Evolutionary conservation across 2,329 filamentous ascomycete genomes (phyloP), one percentile per base, ranked within the genome.

Genomic region (Blastomyces gilchristii): DNA sequence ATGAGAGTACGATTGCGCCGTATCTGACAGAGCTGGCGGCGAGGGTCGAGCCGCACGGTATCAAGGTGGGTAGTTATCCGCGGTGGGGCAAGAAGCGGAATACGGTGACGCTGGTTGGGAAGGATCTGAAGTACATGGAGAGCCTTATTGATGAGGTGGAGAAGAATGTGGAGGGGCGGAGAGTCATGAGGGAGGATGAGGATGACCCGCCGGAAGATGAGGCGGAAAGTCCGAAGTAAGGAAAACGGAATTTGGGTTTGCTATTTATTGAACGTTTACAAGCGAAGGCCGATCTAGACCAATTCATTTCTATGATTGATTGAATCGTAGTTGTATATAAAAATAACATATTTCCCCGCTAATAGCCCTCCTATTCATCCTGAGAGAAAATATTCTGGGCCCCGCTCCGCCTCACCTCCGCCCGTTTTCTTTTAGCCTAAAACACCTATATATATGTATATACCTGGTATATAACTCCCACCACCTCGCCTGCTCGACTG

Each of bases 21-120:
- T 97, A 90, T 73, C 79, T 99, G 70, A 93, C 91, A 0, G 83
- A 90, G 67, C 78, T 97, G 66, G 90, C 92, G 4, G 82, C 79
- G 37, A 85, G 85, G 73, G 88, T 92, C 28, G 87, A 86, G 73
- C 79, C 85, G 0, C 85, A 83, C 70, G 91, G 91, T 2, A 83
- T 97, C 70, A 97, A 97, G 78, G 91, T 97, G 18, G 94, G 94
- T 57, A 96, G 90, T 75, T 97, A 99, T 76, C 94, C 94, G 45
- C 82, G 91, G 62, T 97, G 92, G 91, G 90, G 89, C 5, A 93
- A 90, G 81, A 85, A 85, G 70, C 82, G 82, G 66, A 97, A 97
- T 75, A 94, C 91, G 0, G 91, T 97, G 58, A 97, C 93, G 12
- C 79, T 99, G 61, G 92, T 97, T 18, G 85, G 81, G 18, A 86